Evolutionary conservation across 192 early-diverging fungal species (phyloP), one percentile per base, ranked within the genome.

Genomic region (Chytriomyces hyalinus): DNA sequence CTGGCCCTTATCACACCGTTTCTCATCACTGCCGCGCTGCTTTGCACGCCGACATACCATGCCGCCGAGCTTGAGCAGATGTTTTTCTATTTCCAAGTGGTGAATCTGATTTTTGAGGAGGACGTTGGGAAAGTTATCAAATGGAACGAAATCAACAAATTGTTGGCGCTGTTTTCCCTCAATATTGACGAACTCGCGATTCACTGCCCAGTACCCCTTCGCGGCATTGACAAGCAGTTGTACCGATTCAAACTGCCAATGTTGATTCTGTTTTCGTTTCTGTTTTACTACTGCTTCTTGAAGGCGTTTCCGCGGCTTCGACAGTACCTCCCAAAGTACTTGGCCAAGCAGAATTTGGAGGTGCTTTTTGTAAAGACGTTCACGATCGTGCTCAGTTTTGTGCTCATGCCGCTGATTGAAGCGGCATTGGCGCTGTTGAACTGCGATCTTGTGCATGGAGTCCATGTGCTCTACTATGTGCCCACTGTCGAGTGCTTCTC

Each of bases 1-100:
- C 24, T 48, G 64, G 48, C 60, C 10, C 11, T 73, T 1, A 20
- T 73, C 20, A 15, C 63, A 3, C 60, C 72, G 10, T 24, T 43
- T 20, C 46, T 78, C 22, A 60, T 49, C 6, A 73, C 69, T 4
- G 43, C 47, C 26, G 69, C 70, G 1, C 6, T 78, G 8, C 17
- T 78, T 22, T 73, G 72, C 69, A 22, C 73, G 6, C 77, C 77
- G 6, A 62, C 61, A n/a, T 48, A 71, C 60, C 59, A 78, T 17
- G 49, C 70, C 1, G 59, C 77, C 28, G 62, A 57, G 17, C 13
- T 78, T 43, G 77, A 78, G 65, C 68, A 63, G 13, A 61, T 78
- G 24, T 63, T 73, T 28, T 78, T 78, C 49, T 78, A 68, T 73
- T 73, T 78, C 3, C 72, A 73, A 63, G 72, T 73, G 13, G 73